Evolutionary conservation across 169 alveolate genomes (phyloP), one percentile per base, ranked within the genome.

Genomic region (Eimeria maxima): DNA sequence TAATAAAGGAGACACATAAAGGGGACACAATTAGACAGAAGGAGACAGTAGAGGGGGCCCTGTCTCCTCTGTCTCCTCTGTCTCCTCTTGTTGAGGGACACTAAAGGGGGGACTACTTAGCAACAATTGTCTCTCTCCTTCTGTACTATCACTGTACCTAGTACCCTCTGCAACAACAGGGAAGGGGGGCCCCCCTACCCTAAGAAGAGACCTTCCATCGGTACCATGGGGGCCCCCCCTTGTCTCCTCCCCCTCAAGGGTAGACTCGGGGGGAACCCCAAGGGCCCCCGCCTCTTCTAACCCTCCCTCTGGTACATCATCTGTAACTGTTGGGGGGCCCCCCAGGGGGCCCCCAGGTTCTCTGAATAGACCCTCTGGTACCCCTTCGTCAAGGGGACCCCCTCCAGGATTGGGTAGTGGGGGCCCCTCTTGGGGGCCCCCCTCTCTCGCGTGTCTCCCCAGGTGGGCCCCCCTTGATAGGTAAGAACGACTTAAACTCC

Each of bases 221-320:
- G 6, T n/a, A 65, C 22, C 84, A 45, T 50, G 1, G 53, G 53
- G 14, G 84, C 53, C 84, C 84, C 53, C 84, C 27, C 53, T 73
- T n/a, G n/a, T n/a, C 11, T 44, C 84, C 24, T 38, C 27, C 11
- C 84, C 76, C 27, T 13, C 38, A 27, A 29, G 76, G 76, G 76
- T 22, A 16, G 76, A 67, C 76, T 16, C 53, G n/a, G 84, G 84
- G 84, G 84, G 53, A 45, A 45, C 84, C 84, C 50, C 78, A n/a
- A 22, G 27, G 44, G 13, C 78, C 78, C 78, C 78, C 7, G 8
- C 78, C 78, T 67, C 78, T 16, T 67, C 44, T 22, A 27, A 6
- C 6, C 29, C 78, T 6, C 29, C 20, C 38, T 67, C 78, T 67
- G 27, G 29, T 5, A 27, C 10, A 27, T 27, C 38, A n/a, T 67